Conservation (phyloP, 169 alveolate species). For the Plasmodium adleri region DNA sequence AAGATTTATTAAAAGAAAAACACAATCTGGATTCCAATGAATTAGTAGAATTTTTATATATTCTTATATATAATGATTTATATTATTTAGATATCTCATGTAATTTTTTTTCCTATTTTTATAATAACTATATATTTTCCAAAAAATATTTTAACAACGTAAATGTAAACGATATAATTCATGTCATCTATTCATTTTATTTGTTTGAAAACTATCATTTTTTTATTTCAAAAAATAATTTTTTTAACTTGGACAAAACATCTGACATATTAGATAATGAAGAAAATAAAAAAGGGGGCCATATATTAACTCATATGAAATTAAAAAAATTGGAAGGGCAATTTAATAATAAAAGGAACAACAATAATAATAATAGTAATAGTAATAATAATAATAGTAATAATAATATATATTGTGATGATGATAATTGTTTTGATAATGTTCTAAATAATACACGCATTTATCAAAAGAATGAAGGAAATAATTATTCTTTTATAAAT, state of each 20-base stretch:
- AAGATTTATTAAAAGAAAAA: constrained; percentile 53
- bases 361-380: neutral
- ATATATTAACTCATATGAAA: too few species aligned
- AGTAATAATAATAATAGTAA: neutral
- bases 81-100: constrained; percentile 63
- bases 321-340: neutral
- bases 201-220: constrained; percentile 56
- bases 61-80: constrained; percentile 68
- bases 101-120: constrained; percentile 65
- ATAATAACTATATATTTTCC: constrained; percentile 46
- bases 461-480: neutral
- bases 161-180: constrained; percentile 68
- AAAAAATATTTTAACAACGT: constrained; percentile 36
- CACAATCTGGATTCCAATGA: constrained; percentile 65
- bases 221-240: neutral
- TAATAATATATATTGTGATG: neutral
- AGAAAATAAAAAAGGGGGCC: neutral
- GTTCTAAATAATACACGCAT: neutral
- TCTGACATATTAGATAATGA: neutral
- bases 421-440: neutral
- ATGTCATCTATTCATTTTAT: constrained; percentile 46
- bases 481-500: neutral
- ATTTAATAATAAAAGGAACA: neutral
- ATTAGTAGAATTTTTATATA: constrained; percentile 45
- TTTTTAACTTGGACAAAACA: neutral